Conservation (phyloP, 768 basidiomycete genomes). For the Chiua virens region DNA sequence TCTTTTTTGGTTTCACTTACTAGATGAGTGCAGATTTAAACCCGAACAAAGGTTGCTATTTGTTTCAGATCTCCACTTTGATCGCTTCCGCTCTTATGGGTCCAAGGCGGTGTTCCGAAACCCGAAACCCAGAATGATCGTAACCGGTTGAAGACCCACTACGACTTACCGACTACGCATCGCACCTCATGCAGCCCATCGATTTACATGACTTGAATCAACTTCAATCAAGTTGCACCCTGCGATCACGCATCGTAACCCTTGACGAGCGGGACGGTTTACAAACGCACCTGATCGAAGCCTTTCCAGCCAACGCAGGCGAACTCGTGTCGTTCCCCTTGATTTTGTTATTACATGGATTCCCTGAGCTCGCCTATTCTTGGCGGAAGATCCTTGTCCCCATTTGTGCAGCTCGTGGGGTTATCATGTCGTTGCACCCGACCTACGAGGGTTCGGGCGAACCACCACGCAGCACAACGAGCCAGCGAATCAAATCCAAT, state of each 20-base stretch:
- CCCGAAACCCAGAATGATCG: no score
- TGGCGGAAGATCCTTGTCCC: conserved; percentile 61
- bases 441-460: conserved; percentile 57
- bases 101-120: no score
- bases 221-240: conserved; percentile 35
- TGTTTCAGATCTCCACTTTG: conserved; percentile 1
- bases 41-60: neutral
- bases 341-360: conserved; percentile 61
- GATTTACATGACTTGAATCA: conserved; percentile 10
- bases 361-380: conserved; percentile 65
- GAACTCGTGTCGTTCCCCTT: conserved; percentile 38
- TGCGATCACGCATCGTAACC: conserved; percentile 35
- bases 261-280: conserved; percentile 47
- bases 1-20: neutral
- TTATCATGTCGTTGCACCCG: conserved; percentile 63
- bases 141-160: neutral
- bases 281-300: conserved; percentile 50
- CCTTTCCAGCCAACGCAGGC: conserved; percentile 28
- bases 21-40: neutral
- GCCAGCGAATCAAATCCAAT: conserved; percentile 28
- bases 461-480: conserved; percentile 28
- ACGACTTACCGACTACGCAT: neutral
- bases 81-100: no score
- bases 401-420: conserved; percentile 43
- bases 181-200: conserved; percentile 7